These are phyloP conservation scores for Sugiyamaella boreocaroliniensis DNA, from an alignment of 805 yeast genomes.

Conservation along the genomic window DNA sequence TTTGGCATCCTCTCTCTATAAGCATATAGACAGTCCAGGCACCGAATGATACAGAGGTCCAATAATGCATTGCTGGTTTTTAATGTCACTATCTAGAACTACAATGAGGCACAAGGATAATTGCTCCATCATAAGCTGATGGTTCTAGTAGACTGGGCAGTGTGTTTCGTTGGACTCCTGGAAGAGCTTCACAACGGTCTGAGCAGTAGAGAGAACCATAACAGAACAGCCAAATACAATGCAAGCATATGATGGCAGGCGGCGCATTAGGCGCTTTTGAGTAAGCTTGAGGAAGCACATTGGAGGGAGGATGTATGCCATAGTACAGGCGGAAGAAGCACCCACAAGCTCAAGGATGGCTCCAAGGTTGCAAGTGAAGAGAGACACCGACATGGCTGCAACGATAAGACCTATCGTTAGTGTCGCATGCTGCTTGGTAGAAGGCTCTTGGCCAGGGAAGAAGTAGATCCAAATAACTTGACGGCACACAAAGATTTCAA, in stretches of 20 bases:
- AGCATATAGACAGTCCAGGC: no score
- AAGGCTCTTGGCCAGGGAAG: slow-evolving; percentile 25
- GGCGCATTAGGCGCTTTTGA: slow-evolving; percentile 39
- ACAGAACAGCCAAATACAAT: slow-evolving; percentile 66
- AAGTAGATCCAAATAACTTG: slow-evolving; percentile 71
- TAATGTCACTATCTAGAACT: no score
- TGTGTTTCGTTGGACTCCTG: slow-evolving; percentile 41
- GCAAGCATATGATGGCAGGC: slow-evolving; percentile 54
- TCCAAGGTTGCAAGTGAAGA: slow-evolving; percentile 82
- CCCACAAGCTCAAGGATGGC: slow-evolving; percentile 86
- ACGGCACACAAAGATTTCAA: slow-evolving; percentile 84
- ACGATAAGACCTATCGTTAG: slow-evolving; percentile 62
- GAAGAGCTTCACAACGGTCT: slow-evolving; percentile 50
- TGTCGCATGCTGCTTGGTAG: slow-evolving; percentile 43
- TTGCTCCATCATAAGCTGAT: not conserved
- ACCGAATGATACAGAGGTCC: no score
- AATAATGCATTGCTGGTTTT: no score
- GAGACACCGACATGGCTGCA: slow-evolving; percentile 65
- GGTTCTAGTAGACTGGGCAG: slow-evolving; percentile 34
- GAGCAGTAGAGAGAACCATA: slow-evolving; percentile 74
- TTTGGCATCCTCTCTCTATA: no score
- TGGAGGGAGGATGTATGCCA: slow-evolving; percentile 92
- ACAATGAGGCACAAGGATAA: not conserved
- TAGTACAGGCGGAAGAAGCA: slow-evolving; percentile 82
- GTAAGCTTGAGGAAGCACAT: slow-evolving; percentile 68